Base-by-base conservation (phyloP, 208 protist genomes). In the Acanthamoeba triangularis region DNA sequence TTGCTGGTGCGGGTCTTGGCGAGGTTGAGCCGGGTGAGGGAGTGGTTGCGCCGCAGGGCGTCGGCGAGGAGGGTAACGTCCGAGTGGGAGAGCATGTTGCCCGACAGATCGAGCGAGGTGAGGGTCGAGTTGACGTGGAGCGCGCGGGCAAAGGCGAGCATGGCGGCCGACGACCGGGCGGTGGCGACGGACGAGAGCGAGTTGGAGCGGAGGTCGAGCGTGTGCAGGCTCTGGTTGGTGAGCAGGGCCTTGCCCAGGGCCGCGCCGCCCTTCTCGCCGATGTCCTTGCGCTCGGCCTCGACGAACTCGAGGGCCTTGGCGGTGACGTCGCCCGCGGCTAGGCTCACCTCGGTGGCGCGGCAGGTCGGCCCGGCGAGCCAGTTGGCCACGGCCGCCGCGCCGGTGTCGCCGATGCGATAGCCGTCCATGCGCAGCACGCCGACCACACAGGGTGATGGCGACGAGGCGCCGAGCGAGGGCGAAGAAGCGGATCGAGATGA, bases 251-350 rank as follows among this genome's bases (percentile, higher is more conserved):
- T 65, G 47, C 37, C 87, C 87, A 93, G 63, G 35, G 59, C 56
- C 54, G 30, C n/a, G 41, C 87, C 87, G 30, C 87, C 87, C 61
- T 74, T 93, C 63, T 93, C 87, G 30, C 87, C 87, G 7, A 93
- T 30, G 63, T 93, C 87, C 30, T 44, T 65, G 37, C 87, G 54
- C 87, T 93, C 87, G 11, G 87, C 87, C 63, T 93, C 87, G 28
- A 93, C 63, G n/a, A 93, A 74, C 87, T 93, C 87, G 28, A 93
- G 87, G 8, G 87, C 61, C 35, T 93, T 88, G 80, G 80, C 80
- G 8, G 54, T 88, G 28, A 88, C 80, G 54, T 63, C 54, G 33
- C 80, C 80, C 54, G 80, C 80, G 16, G 80, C 80, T 3, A 88
- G 54, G 28, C n/a, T 44, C 80, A 88, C 3, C 37, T 88, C 54